phyloP scores from a whole-genome alignment of 768 basidiomycete genomes.

The Lactarius quietus region DNA sequence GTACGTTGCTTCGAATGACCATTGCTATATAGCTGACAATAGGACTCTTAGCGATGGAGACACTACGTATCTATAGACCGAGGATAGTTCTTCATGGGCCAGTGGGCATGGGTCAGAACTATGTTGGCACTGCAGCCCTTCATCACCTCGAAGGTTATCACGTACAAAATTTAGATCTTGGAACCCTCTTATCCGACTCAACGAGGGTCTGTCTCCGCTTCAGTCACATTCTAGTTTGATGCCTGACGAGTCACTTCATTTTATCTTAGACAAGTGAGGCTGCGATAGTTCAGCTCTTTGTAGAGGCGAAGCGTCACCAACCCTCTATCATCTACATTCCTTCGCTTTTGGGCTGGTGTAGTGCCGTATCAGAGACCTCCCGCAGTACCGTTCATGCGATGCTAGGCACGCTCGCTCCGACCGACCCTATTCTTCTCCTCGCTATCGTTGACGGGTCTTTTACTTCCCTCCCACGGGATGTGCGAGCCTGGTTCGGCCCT shows the following conservation, averaged over 20 bases:
- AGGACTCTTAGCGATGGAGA: conserved; percentile 73
- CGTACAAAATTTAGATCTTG: conserved; percentile 90
- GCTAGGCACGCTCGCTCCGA: conserved; percentile 86
- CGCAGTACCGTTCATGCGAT: conserved; percentile 84
- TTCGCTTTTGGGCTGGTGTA: conserved; percentile 80
- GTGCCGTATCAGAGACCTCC: conserved; percentile 78
- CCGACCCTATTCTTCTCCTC: conserved; percentile 90
- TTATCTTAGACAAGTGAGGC: conserved; percentile 75
- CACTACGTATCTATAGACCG: conserved; percentile 84
- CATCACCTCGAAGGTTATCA: conserved; percentile 97
- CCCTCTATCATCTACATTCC: conserved; percentile 96
- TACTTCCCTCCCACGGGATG: conserved; percentile 69
- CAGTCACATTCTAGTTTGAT: not conserved
- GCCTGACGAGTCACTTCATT: conserved; percentile 4
- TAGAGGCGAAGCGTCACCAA: conserved; percentile 96
- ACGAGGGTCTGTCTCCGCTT: conserved; percentile 58
- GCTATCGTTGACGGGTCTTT: conserved; percentile 83
- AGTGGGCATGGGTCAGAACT: conserved; percentile 85
- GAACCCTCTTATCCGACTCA: conserved; percentile 83
- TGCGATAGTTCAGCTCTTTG: conserved; percentile 89
- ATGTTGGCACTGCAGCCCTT: conserved; percentile 84
- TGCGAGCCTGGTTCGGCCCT: conserved; percentile 87
- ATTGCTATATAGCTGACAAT: conserved; percentile 8
- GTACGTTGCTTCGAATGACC: conserved; percentile 41
- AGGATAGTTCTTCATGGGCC: conserved; percentile 79